Percentiles rank a stretch among this genome's conserved stretches.
phyloP scores from a whole-genome alignment of 306 rosid species.

The peach (Prunus persica) region DNA sequence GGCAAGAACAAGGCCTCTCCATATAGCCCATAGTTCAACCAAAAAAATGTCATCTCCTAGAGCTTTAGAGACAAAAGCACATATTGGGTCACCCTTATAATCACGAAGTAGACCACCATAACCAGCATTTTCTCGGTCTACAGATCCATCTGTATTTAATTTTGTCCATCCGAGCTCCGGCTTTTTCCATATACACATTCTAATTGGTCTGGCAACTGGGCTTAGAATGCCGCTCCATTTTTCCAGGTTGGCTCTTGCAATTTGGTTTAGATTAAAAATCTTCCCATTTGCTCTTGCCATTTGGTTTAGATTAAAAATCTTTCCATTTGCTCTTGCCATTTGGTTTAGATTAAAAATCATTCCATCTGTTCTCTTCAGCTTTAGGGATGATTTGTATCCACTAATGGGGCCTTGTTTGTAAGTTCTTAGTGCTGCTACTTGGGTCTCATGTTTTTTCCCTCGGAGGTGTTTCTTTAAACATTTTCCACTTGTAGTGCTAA shows the following conservation, averaged over 20 bases:
- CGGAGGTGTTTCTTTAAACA: slow-evolving; percentile 40
- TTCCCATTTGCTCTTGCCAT: slow-evolving; percentile 17
- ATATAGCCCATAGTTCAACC: slow-evolving; percentile 31
- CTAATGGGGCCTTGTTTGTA: slow-evolving; percentile 13
- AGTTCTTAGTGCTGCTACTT: slow-evolving; percentile 20
- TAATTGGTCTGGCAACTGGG: slow-evolving; percentile 40
- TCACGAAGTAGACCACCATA: slow-evolving; percentile 60
- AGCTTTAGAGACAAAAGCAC: slow-evolving; percentile 59
- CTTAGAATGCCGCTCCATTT: slow-evolving; percentile 17
- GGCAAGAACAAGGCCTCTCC: slow-evolving; percentile 35
- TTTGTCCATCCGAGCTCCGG: slow-evolving; percentile 59
- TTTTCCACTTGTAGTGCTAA: slow-evolving; percentile 39
- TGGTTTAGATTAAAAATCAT: slow-evolving; percentile 48
- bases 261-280: slow-evolving; percentile 42
- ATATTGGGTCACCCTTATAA: slow-evolving; percentile 40
- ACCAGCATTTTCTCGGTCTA: slow-evolving; percentile 35
- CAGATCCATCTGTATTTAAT: slow-evolving; percentile 63
- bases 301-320: slow-evolving; percentile 27
- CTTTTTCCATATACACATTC: slow-evolving; percentile 50
- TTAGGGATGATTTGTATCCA: slow-evolving; percentile 19
- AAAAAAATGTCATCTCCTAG: slow-evolving; percentile 23
- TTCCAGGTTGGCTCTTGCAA: slow-evolving; percentile 25
- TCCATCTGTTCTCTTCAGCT: slow-evolving; percentile 31
- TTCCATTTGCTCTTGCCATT: slow-evolving; percentile 18
- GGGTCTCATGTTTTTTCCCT: slow-evolving; percentile 51